phyloP scores from a whole-genome alignment of 495 filamentous ascomycete genomes.

The Mytilinidion resinicola region DNA sequence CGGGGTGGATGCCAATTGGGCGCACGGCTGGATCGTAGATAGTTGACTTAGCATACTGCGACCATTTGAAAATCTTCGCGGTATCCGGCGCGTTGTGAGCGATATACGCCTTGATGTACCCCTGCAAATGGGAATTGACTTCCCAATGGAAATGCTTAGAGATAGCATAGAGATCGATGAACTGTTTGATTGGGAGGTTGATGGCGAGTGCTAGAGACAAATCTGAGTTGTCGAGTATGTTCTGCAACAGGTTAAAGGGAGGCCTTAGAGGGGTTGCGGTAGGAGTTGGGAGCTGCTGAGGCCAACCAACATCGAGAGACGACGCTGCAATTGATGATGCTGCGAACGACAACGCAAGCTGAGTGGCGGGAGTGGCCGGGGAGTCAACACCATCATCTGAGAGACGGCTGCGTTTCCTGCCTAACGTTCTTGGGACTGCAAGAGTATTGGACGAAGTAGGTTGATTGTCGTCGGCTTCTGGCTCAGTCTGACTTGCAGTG shows the following conservation, averaged over 20 bases:
- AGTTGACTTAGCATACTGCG: constrained; percentile 47
- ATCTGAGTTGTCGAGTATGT: constrained; percentile 43
- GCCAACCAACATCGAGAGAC: too few species aligned
- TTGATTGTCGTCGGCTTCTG: not conserved
- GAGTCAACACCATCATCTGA: not conserved
- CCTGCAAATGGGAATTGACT: constrained; percentile 41
- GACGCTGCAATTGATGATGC: too few species aligned
- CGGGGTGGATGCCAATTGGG: constrained; percentile 12
- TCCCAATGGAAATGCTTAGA: constrained; percentile 50
- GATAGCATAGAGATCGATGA: constrained; percentile 53
- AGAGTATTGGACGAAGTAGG: not conserved
- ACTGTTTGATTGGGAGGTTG: constrained; percentile 43
- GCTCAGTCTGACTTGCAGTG: not conserved
- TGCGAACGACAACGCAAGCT: too few species aligned
- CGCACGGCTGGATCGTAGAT: constrained; percentile 43
- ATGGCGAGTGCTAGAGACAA: constrained; percentile 46
- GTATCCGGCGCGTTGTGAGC: constrained; percentile 41
- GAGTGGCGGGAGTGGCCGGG: too few species aligned
- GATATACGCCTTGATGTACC: constrained; percentile 41
- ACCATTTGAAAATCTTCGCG: constrained; percentile 45
- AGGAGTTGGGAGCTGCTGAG: not conserved
- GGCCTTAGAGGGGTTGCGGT: not conserved
- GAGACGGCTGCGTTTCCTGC: not conserved
- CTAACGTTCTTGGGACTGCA: not conserved
- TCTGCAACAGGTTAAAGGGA: constrained; percentile 47